These are phyloP conservation scores for Discostella stelligera DNA, from an alignment of 352 stramenopile genomes.

Conservation along the genomic window DNA sequence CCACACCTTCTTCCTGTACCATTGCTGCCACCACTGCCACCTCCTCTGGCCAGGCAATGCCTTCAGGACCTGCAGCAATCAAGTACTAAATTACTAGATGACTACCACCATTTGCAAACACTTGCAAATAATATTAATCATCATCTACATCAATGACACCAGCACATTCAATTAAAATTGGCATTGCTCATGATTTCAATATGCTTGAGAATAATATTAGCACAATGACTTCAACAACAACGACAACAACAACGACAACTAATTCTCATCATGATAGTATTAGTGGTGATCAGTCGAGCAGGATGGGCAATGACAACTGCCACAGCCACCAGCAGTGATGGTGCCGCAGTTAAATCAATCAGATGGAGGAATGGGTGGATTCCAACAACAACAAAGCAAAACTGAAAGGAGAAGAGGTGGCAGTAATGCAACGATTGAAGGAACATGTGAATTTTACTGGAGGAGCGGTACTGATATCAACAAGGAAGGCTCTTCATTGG, in stretches of 20 bases:
- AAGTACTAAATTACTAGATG: no score
- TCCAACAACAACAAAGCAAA: not conserved
- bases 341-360: constrained; percentile 25
- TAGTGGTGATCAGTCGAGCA: not conserved
- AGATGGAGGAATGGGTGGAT: constrained; percentile 21
- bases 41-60: no score
- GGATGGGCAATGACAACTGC: not conserved
- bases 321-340: not conserved
- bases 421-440: no score
- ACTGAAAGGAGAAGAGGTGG: no score
- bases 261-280: no score
- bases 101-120: no score
- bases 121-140: not conserved
- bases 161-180: constrained; percentile 27
- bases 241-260: not conserved
- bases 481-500: constrained; percentile 39
- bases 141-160: not conserved
- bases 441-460: not conserved
- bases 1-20: constrained; percentile 12
- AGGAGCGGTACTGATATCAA: not conserved
- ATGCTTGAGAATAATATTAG: constrained; percentile 25
- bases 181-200: constrained; percentile 25
- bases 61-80: no score
- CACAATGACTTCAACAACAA: not conserved
- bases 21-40: no score